Conservation (phyloP, 768 basidiomycete genomes). For the Dioszegia crocea region DNA sequence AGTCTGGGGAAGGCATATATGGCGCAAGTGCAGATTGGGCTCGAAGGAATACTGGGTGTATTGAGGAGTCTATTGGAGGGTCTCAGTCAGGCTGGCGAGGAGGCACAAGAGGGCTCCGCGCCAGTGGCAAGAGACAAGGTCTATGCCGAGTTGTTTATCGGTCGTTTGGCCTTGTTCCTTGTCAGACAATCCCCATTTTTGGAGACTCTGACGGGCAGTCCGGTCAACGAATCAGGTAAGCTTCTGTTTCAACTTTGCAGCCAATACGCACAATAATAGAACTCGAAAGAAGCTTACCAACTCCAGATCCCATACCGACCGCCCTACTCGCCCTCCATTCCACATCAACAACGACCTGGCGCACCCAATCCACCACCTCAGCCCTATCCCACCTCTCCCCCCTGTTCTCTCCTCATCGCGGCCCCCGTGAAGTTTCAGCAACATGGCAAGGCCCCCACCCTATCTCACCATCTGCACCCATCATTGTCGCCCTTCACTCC, state of each 20-base stretch:
- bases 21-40: neutral
- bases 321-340: conserved; percentile 18
- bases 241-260: neutral
- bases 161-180: conserved; percentile 31
- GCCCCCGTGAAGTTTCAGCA: conserved; percentile 19
- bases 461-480: conserved; percentile 20
- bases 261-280: too few relatives aligned
- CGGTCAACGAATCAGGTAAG: conserved; percentile 19
- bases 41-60: conserved; percentile 11
- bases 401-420: conserved; percentile 21
- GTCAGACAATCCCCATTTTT: conserved; percentile 21
- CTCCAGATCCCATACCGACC: neutral
- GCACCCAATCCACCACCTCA: conserved; percentile 12
- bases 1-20: conserved; percentile 16
- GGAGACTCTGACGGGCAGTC: neutral
- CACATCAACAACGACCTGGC: conserved; percentile 26
- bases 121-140: neutral
- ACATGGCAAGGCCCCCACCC: conserved; percentile 39
- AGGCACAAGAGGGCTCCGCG: conserved; percentile 14
- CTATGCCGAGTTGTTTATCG: conserved; percentile 32
- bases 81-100: neutral
- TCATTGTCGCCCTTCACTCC: conserved; percentile 27
- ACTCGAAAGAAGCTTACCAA: neutral
- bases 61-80: conserved; percentile 20
- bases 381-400: conserved; percentile 22